phyloP scores from a whole-genome alignment of 2,329 filamentous ascomycete genomes.

The Neoarthrinium moseri region DNA sequence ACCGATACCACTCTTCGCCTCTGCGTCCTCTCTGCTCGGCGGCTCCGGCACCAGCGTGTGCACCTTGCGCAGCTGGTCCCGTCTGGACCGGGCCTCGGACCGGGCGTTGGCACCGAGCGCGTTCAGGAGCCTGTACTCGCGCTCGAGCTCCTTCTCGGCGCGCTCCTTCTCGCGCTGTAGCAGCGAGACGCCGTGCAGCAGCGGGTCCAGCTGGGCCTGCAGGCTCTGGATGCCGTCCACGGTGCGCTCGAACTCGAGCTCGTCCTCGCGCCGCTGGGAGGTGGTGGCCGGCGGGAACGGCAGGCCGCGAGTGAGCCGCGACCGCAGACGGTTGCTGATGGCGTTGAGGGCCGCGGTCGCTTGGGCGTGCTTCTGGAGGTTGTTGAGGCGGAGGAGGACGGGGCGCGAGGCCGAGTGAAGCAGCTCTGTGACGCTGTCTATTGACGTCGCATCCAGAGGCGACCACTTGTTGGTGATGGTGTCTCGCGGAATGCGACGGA shows the following conservation, averaged over 20 bases:
- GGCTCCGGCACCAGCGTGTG: conserved; percentile 47
- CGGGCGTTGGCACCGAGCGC: conserved; percentile 56
- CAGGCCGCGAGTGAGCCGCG: conserved; percentile 57
- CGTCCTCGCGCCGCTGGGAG: conserved; percentile 48
- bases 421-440: conserved; percentile 54
- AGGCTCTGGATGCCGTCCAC: conserved; percentile 56
- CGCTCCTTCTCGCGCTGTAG: conserved; percentile 56
- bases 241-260: conserved; percentile 66
- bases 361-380: conserved; percentile 47
- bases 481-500: conserved; percentile 56
- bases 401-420: conserved; percentile 60
- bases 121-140: conserved; percentile 51
- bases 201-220: conserved; percentile 59
- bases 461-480: conserved; percentile 70
- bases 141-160: conserved; percentile 54
- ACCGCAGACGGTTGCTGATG: conserved; percentile 54
- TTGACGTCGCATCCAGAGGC: conserved; percentile 51
- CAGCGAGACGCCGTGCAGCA: conserved; percentile 61
- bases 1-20: conserved; percentile 8
- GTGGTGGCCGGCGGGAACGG: conserved; percentile 61
- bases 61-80: conserved; percentile 46
- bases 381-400: conserved; percentile 55
- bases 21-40: conserved; percentile 9
- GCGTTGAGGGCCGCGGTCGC: conserved; percentile 55
- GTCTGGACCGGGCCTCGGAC: conserved; percentile 50